Base-by-base conservation (phyloP, 768 basidiomycete genomes). In the Lepiota venenata region DNA sequence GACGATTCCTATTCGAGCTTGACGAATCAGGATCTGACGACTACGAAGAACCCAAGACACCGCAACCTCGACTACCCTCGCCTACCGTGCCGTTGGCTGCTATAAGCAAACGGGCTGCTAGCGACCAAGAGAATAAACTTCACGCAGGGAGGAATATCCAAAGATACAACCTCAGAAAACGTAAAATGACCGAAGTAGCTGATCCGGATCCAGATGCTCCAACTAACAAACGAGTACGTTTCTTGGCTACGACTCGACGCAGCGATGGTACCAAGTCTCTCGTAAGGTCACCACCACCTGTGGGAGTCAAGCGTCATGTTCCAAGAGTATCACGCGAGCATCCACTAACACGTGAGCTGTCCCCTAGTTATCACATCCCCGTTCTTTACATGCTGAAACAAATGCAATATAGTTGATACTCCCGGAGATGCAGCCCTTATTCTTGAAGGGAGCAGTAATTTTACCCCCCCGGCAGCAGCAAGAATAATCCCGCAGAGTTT, bases 201-300 rank as follows among this genome's bases (percentile, higher is more conserved):
- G 50, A 52, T 35, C 4, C 8, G 9, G 29, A 16, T 18, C 32
- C 18, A 29, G 46, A 47, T 4, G 15, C 12, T 9, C 21, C 46
- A 10, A 12, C 46, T 36, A 35, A 16, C 18, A 47, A 47, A 35
- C 29, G 46, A 44, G 50, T 52, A 8, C 50, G 50, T 6, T 52
- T 52, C 20, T 20, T 35, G 21, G 41, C 41, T 20, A 18, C 20
- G 20, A 52, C 42, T 21, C 20, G 43, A n/a, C 42, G 44, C 16
- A 38, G 38, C n/a, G 50, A 52, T 43, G 50, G 50, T 22, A 43
- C 50, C 12, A 52, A 22, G 18, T 29, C 41, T 42, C 14, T 36
- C 6, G 27, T 52, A 16, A 16, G 41, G 36, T 42, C 41, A 18
- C 42, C 50, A 22, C 50, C 42, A 18, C 50, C 50, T 5, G 41